Evolutionary conservation across 2,329 filamentous ascomycete species (phyloP).

Genomic region (Pleochaeta shiraiana): DNA sequence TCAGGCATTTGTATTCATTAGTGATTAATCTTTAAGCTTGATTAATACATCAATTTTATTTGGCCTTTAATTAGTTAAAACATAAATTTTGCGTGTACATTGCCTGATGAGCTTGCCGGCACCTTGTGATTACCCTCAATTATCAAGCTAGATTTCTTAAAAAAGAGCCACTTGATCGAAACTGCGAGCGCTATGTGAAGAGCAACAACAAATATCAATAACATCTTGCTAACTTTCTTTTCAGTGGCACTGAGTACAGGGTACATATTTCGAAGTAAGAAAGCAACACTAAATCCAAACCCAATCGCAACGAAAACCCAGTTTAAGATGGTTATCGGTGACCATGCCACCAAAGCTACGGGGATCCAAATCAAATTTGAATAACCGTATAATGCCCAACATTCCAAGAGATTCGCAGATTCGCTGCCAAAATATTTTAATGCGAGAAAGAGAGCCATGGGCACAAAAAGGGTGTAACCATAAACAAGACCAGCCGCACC

Average conservation of each 20-base stretch:
- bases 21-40: too few relatives aligned
- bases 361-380: constrained; percentile 94
- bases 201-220: constrained; percentile 64
- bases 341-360: constrained; percentile 82
- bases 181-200: constrained; percentile 80
- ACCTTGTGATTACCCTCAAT: too few relatives aligned
- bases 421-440: constrained; percentile 93
- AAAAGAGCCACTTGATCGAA: constrained; percentile 94
- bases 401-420: constrained; percentile 81
- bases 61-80: too few relatives aligned
- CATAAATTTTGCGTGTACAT: too few relatives aligned
- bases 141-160: constrained; percentile 23
- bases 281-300: constrained; percentile 61
- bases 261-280: constrained; percentile 69
- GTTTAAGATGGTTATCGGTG: constrained; percentile 66
- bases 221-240: constrained; percentile 68
- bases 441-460: constrained; percentile 65
- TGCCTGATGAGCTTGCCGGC: too few relatives aligned
- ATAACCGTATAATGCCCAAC: constrained; percentile 91
- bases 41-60: too few relatives aligned
- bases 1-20: too few relatives aligned
- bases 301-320: constrained; percentile 83
- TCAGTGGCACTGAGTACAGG: constrained; percentile 88
- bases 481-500: constrained; percentile 83
- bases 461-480: constrained; percentile 79